Percentiles rank a stretch among this genome's conserved stretches.
phyloP scores from a whole-genome alignment of 2,329 filamentous ascomycete genomes.

The Colletotrichum sp. region DNA sequence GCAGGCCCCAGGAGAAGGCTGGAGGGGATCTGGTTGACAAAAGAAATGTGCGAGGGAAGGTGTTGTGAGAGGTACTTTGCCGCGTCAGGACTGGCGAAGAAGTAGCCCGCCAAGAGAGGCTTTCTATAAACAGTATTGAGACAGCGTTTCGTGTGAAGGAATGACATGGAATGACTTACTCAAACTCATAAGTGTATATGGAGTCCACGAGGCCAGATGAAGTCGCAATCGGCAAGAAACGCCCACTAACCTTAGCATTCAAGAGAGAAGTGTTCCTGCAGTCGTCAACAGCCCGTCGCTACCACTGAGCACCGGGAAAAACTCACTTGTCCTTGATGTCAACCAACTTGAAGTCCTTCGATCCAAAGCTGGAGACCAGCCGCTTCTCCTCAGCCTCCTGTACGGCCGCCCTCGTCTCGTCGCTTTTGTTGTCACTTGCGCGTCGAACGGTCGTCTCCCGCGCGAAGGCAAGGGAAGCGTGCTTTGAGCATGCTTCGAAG shows the following conservation, averaged over 20 bases:
- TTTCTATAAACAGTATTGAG: constrained; percentile 22
- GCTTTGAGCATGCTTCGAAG: constrained; percentile 35
- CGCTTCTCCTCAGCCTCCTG: constrained; percentile 29
- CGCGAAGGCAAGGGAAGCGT: constrained; percentile 36
- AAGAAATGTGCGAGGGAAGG: constrained; percentile 52
- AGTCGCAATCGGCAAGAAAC: constrained; percentile 29
- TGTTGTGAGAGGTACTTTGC: constrained; percentile 67
- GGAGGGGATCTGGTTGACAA: constrained; percentile 62
- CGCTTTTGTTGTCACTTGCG: constrained; percentile 23
- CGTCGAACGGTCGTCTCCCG: constrained; percentile 23
- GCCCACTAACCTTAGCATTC: constrained; percentile 23
- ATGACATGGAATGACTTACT: neutral
- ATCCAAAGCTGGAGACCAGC: constrained; percentile 20
- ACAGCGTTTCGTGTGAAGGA: no score
- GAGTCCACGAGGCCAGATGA: constrained; percentile 8
- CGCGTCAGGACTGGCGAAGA: constrained; percentile 52
- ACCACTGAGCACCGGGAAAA: constrained; percentile 26
- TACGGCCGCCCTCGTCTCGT: constrained; percentile 23
- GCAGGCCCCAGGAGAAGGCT: constrained; percentile 46
- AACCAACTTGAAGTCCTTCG: constrained; percentile 15
- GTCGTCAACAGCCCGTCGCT: constrained; percentile 10
- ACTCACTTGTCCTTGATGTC: constrained; percentile 17
- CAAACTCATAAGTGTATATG: neutral
- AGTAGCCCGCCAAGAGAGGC: constrained; percentile 47
- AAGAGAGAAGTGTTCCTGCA: neutral